A percentile compares a stretch with the other conserved stretches of the same genome.
Conservation (phyloP, 2,329 filamentous ascomycete genomes). For the Parastagonospora nodorum region DNA sequence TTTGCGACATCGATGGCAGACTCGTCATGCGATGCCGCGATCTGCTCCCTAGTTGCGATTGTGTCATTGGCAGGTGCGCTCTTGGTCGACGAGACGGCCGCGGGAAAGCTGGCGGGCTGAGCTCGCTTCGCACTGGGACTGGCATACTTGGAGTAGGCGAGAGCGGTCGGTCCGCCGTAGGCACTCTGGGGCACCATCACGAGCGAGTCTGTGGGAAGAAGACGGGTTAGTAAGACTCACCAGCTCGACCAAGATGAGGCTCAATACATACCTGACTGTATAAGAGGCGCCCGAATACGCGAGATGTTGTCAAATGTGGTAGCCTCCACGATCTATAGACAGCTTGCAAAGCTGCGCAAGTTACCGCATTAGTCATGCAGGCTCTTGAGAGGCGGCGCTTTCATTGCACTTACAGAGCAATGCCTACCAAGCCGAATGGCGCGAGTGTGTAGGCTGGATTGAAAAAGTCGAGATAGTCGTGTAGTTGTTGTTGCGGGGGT, state of each 20-base stretch:
- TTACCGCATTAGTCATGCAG: no score
- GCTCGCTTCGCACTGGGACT: constrained; percentile 9
- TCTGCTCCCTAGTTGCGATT: constrained; percentile 34
- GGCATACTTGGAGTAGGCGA: constrained; percentile 26
- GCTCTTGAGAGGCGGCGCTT: no score
- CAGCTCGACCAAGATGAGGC: neutral
- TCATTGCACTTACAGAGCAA: neutral
- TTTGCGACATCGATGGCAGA: neutral
- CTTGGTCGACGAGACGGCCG: constrained; percentile 4
- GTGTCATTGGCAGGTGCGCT: constrained; percentile 6
- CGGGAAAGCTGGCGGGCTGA: constrained; percentile 9
- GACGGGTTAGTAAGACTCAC: neutral
- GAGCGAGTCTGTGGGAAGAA: neutral
- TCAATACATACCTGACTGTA: no score
- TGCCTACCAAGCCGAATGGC: neutral
- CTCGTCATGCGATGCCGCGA: constrained; percentile 12
- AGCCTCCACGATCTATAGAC: no score
- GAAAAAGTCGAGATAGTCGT: neutral
- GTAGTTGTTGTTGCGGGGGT: neutral
- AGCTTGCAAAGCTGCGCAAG: no score
- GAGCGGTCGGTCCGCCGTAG: constrained; percentile 15
- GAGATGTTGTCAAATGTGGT: no score
- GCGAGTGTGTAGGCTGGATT: neutral
- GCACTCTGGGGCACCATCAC: constrained; percentile 9
- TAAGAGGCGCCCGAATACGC: neutral